These are phyloP conservation scores for Entomortierella lignicola DNA, from an alignment of 192 early-diverging fungal genomes.

Conservation along the genomic window DNA sequence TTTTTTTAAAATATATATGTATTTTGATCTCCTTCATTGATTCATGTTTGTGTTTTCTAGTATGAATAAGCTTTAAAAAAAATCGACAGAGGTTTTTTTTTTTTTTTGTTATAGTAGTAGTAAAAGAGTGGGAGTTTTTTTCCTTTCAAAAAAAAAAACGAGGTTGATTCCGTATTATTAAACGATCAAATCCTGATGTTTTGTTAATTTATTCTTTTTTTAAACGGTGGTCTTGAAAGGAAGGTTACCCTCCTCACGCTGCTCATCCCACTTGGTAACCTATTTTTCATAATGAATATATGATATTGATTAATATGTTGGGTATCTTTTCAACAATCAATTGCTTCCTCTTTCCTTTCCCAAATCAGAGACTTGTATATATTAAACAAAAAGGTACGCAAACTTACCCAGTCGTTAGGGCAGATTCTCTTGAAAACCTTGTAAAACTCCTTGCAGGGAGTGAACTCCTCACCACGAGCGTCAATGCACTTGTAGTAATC, in stretches of 20 bases:
- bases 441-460: slow-evolving; percentile 93
- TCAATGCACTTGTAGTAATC: slow-evolving; percentile 93
- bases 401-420: slow-evolving; percentile 90
- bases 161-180: too few species aligned
- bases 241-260: slow-evolving; percentile 48
- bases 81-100: too few species aligned
- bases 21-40: not conserved
- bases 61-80: too few species aligned
- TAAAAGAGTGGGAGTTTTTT: not conserved
- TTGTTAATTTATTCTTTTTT: too few species aligned
- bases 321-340: too few species aligned
- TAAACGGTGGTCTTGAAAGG: slow-evolving; percentile 46
- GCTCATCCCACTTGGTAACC: slow-evolving; percentile 49
- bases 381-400: too few species aligned
- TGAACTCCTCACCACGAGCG: slow-evolving; percentile 96
- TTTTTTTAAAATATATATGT: not conserved
- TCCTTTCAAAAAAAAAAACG: too few species aligned
- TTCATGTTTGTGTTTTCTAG: not conserved
- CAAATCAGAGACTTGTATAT: too few species aligned
- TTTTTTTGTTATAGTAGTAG: too few species aligned
- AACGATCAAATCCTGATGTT: not conserved
- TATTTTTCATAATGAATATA: not conserved
- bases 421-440: slow-evolving; percentile 88
- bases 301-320: not conserved
- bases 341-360: too few species aligned